Percentiles rank a stretch among this genome's conserved stretches.
These are phyloP conservation scores for Fusarium chaquense DNA, from an alignment of 2,329 filamentous ascomycete genomes.

Conservation along the genomic window DNA sequence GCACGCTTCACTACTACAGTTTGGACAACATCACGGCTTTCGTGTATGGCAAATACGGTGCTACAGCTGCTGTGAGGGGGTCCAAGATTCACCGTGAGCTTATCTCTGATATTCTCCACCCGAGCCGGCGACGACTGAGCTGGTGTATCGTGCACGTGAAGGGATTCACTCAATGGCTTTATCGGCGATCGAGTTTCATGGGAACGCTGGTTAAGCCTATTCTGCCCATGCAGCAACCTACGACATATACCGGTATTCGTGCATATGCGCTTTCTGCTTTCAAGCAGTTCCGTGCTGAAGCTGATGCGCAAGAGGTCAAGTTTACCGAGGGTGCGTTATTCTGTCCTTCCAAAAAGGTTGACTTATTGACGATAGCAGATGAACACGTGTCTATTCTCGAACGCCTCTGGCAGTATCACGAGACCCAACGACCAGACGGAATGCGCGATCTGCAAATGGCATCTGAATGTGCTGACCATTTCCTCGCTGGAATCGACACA, in stretches of 20 bases:
- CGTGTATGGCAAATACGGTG: conserved; percentile 33
- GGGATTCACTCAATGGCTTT: conserved; percentile 30
- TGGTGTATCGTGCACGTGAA: conserved; percentile 33
- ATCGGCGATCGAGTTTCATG: conserved; percentile 16
- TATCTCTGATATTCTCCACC: conserved; percentile 37
- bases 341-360: fast-evolving
- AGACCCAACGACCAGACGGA: conserved; percentile 41
- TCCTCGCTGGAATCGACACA: conserved; percentile 66
- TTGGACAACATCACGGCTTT: conserved; percentile 36
- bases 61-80: conserved; percentile 28
- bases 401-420: conserved; percentile 53
- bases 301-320: background rate
- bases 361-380: background rate
- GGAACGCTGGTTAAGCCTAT: conserved; percentile 3
- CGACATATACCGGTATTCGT: conserved; percentile 35
- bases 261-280: conserved; percentile 28
- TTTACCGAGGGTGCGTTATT: background rate
- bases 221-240: conserved; percentile 39
- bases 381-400: conserved; percentile 52
- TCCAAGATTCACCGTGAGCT: conserved; percentile 17
- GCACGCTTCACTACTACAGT: conserved; percentile 35
- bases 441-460: conserved; percentile 61
- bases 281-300: conserved; percentile 18
- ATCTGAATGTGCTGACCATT: conserved; percentile 65
- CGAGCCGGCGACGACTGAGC: conserved; percentile 30